A percentile compares a stretch with the other conserved stretches of the same genome.
These are phyloP conservation scores for Trichoderma atroviride DNA, from an alignment of 2,329 filamentous ascomycete species.

Conservation along the genomic window DNA sequence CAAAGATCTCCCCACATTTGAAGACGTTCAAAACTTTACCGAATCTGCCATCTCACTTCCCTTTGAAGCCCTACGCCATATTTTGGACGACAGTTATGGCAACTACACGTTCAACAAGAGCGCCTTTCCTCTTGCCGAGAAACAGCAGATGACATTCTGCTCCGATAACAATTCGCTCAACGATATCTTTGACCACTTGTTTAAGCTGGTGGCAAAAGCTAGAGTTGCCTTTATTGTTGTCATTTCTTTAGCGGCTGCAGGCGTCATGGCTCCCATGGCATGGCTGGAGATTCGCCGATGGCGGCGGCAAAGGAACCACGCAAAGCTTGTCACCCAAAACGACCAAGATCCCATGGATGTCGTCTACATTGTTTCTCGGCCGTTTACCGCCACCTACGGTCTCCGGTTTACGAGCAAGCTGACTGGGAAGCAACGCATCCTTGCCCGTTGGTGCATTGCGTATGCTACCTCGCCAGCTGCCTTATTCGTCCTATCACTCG, in stretches of 20 bases:
- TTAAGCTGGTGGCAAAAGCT: slow-evolving; percentile 66
- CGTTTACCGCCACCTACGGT: slow-evolving; percentile 72
- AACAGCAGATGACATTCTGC: slow-evolving; percentile 84
- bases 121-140: slow-evolving; percentile 80
- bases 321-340: slow-evolving; percentile 65
- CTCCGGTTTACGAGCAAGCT: slow-evolving; percentile 70
- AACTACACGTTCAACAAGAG: slow-evolving; percentile 77
- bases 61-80: slow-evolving; percentile 75
- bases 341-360: slow-evolving; percentile 82
- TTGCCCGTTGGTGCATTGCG: slow-evolving; percentile 80
- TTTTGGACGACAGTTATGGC: slow-evolving; percentile 71
- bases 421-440: slow-evolving; percentile 66
- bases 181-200: slow-evolving; percentile 78
- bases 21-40: slow-evolving; percentile 80
- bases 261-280: slow-evolving; percentile 77
- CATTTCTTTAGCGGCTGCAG: slow-evolving; percentile 69
- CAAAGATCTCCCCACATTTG: slow-evolving; percentile 77
- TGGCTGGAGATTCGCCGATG: slow-evolving; percentile 79
- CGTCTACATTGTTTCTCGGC: slow-evolving; percentile 83
- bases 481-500: slow-evolving; percentile 83
- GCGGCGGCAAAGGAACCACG: slow-evolving; percentile 70
- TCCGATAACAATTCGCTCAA: slow-evolving; percentile 80
- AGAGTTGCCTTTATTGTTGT: slow-evolving; percentile 77
- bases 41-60: slow-evolving; percentile 73
- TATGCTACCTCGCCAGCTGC: slow-evolving; percentile 86